Base-by-base conservation (phyloP, 2,329 filamentous ascomycete species). In the Colletotrichum sp. region DNA sequence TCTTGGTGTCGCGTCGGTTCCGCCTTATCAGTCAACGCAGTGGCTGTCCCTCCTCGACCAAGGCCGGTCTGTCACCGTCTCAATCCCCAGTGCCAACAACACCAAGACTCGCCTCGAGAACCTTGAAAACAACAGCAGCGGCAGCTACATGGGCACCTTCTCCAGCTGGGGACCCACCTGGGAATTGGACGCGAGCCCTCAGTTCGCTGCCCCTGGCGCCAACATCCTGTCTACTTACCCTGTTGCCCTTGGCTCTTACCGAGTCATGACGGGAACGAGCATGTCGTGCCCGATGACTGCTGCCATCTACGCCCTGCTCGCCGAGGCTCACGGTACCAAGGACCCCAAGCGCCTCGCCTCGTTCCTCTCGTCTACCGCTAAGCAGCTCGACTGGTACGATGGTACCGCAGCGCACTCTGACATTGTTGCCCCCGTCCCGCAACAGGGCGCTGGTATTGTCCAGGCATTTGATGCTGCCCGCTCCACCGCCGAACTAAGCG, bases 101-200 rank as follows among this genome's bases (percentile, higher is more conserved):
- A 71, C 72, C 61, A 75, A 61, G 13, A 75, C 68, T 7, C 72
- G 68, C 22, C 61, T 75, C 6, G 72, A 75, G 34, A 70, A 71
- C 19, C 72, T 75, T 13, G 61, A 75, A 8, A 71, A 75, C 16
- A 66, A 66, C 34, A 36, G 15, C 27, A 61, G 61, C 22, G 72
- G 72, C 49, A 49, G 59, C 5, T 89, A 87, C 63, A 80, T 89
- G 55, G 91, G 88, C 79, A 82, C 82, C 5, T 92, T 85, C 80
- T 90, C 89, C 36, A 89, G 88, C 15, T 93, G 91, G 91, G 91
- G 91, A 8, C 91, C 91, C 2, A 91, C 88, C 2, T 92, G 87
- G 81, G 90, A 93, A 79, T 84, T 92, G 77, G 87, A 89, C 55
- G 82, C 90, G 55, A 91, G 91, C 81, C 90, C 91, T 3, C 87